Evolutionary conservation across 179 eudicot genomes (phyloP), one percentile per base, ranked within the genome.

Genomic region (Amaranthus tricolor): DNA sequence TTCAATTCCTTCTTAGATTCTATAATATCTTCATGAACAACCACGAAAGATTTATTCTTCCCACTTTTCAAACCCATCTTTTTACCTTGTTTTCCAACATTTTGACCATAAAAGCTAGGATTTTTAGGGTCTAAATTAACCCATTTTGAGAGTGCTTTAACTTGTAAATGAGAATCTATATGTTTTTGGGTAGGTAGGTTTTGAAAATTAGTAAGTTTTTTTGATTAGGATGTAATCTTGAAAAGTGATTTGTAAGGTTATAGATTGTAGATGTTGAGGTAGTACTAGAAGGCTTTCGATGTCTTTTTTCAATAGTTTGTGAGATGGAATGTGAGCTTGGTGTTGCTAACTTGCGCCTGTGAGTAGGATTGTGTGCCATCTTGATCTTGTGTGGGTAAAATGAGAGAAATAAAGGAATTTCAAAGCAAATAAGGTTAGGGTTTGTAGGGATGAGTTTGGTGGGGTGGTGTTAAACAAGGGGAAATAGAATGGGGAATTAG

Each of bases 191-290:
- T 85, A 74, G 49, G 60, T 76, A 62, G 80, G 75, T 31, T 77
- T 74, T 73, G 81, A 61, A 67, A 48, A 52, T 73, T 68, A 75
- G 70, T 61, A 72, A 69, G 67, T 61, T 78, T 65, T 73, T 49
- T 79, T 65, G 56, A 52, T 76, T 87, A 64, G 83, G 84, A 12
- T 77, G 66, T 69, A 89, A 75, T 55, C 74, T 81, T 57, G 97
- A 87, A 73, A 91, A 85, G 77, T 86, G 89, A 75, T 80, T 82
- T 74, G 94, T 77, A 56, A 88, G 85, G 87, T 70, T 78, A 77
- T 87, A 85, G 49, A 77, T 63, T 47, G 86, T 76, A 71, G 90
- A 72, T 65, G 81, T 50, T 50, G 86, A 53, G 75, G 80, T 73
- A 72, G 80, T 61, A 31, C 40, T 31, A 6, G 80, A 62, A n/a